Conservation (phyloP, 768 basidiomycete species). For the Termitomyces sp. region DNA sequence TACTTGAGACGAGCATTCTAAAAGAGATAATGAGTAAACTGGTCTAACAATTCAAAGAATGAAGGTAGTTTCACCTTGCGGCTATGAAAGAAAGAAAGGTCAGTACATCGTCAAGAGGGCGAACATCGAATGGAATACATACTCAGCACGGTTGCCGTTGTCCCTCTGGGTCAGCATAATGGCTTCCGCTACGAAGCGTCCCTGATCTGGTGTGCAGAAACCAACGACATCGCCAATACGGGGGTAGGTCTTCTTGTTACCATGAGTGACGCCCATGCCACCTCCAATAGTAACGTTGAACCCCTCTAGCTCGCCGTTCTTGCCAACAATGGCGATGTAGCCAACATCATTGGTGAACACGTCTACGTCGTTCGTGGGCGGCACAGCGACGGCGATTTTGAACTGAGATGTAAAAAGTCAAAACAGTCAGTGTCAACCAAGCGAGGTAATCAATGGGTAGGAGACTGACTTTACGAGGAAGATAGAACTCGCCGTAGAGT, state of each 20-base stretch:
- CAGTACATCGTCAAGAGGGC: background rate
- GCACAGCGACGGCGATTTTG: constrained; percentile 95
- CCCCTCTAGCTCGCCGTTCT: constrained; percentile 72
- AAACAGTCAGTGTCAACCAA: constrained; percentile 3
- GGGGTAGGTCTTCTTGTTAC: constrained; percentile 98
- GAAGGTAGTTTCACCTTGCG: constrained; percentile 40
- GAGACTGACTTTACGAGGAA: constrained; percentile 80
- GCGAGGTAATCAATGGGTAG: background rate
- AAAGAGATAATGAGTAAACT: constrained; percentile 4
- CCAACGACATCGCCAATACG: constrained; percentile 84
- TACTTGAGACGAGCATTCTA: constrained; percentile 92
- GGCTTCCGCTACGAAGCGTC: constrained; percentile 82
- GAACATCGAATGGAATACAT: constrained; percentile 25
- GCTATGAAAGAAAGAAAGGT: constrained; percentile 25
- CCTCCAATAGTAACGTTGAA: constrained; percentile 95
- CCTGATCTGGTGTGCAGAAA: constrained; percentile 88
- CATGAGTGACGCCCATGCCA: constrained; percentile 99
- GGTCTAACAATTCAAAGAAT: background rate
- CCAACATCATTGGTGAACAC: constrained; percentile 95
- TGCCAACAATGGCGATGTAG: constrained; percentile 88
- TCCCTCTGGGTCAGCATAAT: constrained; percentile 93
- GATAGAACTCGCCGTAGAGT: constrained; percentile 95
- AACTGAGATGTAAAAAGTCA: constrained; percentile 48
- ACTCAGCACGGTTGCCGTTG: constrained; percentile 94
- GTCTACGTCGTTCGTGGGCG: constrained; percentile 95